Percentiles rank a stretch among this genome's conserved stretches.
Evolutionary conservation across 2,329 filamentous ascomycete genomes (phyloP).

Genomic region (Fusarium succisae): DNA sequence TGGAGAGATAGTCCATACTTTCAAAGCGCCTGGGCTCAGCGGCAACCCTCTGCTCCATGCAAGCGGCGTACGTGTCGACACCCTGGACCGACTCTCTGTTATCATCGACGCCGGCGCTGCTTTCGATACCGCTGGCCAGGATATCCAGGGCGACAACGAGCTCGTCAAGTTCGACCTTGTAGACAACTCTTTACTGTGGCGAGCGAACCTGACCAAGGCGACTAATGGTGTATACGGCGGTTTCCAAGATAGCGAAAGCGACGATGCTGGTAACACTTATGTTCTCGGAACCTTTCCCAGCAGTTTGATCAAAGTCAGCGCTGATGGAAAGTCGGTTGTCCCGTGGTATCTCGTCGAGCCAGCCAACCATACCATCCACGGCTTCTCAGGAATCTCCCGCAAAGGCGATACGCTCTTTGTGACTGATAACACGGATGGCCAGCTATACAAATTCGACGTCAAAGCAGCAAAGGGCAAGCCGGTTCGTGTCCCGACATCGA

Average conservation of each 20-base stretch:
- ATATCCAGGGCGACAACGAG: constrained; percentile 50
- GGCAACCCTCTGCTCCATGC: constrained; percentile 26
- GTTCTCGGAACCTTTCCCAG: constrained; percentile 51
- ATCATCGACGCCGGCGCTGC: constrained; percentile 48
- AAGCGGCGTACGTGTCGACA: constrained; percentile 50
- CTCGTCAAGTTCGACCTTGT: constrained; percentile 49
- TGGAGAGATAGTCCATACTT: constrained; percentile 37
- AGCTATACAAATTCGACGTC: constrained; percentile 49
- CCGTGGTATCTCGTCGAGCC: constrained; percentile 47
- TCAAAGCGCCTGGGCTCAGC: constrained; percentile 45
- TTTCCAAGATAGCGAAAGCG: constrained; percentile 53
- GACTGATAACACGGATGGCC: constrained; percentile 41
- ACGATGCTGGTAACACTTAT: constrained; percentile 48
- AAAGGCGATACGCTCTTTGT: constrained; percentile 43
- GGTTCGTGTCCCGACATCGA: neutral
- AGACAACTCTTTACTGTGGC: constrained; percentile 41
- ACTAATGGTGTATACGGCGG: constrained; percentile 47
- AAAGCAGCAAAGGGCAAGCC: constrained; percentile 11
- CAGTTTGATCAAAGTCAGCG: constrained; percentile 47
- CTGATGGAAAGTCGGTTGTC: constrained; percentile 39
- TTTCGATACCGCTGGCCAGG: constrained; percentile 47
- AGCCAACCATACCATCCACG: constrained; percentile 39
- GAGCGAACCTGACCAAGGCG: constrained; percentile 45
- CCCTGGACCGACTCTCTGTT: constrained; percentile 46
- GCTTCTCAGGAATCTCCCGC: neutral